Evolutionary conservation across 2,329 filamentous ascomycete species (phyloP).

Genomic region (Diaporthe caulivora): DNA sequence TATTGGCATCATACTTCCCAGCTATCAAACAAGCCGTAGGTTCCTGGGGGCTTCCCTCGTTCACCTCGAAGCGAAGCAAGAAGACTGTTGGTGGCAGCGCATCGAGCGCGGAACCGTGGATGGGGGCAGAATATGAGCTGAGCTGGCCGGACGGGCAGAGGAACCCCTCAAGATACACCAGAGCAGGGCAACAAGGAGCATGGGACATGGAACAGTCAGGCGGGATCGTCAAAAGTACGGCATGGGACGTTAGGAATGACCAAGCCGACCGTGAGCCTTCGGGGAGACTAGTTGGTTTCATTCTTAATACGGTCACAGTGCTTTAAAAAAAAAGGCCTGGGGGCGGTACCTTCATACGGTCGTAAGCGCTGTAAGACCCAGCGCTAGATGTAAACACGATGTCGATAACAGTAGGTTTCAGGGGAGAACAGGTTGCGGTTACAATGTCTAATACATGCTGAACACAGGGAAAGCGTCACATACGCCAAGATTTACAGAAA

Average conservation of each 20-base stretch:
- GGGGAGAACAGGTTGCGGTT: not conserved
- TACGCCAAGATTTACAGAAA: not conserved
- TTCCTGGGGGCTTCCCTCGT: not conserved
- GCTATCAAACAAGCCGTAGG: slow-evolving; percentile 9
- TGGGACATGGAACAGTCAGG: slow-evolving; percentile 7
- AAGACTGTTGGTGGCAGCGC: slow-evolving; percentile 6
- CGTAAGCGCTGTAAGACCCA: no score
- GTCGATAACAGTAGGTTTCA: no score
- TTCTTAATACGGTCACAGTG: no score
- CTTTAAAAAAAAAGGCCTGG: no score
- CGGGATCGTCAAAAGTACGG: slow-evolving; percentile 7
- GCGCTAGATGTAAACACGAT: no score
- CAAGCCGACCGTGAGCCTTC: not conserved
- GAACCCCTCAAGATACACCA: not conserved
- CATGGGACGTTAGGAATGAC: not conserved
- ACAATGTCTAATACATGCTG: not conserved
- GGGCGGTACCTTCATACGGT: no score
- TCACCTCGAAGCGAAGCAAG: not conserved
- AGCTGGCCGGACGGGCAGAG: not conserved
- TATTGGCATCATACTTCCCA: slow-evolving; percentile 4
- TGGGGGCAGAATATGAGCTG: slow-evolving; percentile 7
- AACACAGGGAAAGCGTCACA: no score
- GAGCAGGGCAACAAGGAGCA: not conserved
- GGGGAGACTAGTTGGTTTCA: no score
- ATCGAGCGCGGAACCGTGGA: slow-evolving; percentile 6